Percentiles rank a stretch among this genome's conserved stretches.
These are phyloP conservation scores for Cylindrodendrum hubeiense DNA, from an alignment of 2,329 filamentous ascomycete species.

Conservation along the genomic window DNA sequence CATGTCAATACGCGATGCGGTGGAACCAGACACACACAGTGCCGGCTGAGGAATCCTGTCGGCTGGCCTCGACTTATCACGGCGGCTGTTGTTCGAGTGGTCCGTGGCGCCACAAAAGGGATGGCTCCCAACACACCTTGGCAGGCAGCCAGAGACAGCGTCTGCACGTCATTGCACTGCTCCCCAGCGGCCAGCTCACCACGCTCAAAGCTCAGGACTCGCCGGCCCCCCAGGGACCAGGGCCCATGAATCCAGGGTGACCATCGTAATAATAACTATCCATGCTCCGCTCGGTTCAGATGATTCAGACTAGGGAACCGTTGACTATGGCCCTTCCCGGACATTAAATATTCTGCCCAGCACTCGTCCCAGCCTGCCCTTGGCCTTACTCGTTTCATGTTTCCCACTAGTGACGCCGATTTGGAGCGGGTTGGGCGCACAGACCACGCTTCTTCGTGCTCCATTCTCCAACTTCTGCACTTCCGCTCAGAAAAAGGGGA, in stretches of 20 bases:
- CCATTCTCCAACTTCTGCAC: constrained; percentile 29
- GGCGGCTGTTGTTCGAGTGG: background rate
- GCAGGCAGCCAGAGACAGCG: constrained; percentile 2
- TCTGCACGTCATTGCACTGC: constrained; percentile 19
- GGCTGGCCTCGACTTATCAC: constrained; percentile 9
- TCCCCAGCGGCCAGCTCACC: background rate
- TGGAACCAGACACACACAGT: constrained; percentile 16
- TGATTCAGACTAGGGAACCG: constrained; percentile 13
- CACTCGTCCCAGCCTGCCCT: constrained; percentile 23
- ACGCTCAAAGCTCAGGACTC: background rate
- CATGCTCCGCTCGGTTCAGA: constrained; percentile 16
- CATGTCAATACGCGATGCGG: constrained; percentile 1
- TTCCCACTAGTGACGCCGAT: constrained; percentile 43
- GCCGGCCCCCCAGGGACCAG: background rate
- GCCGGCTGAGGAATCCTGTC: background rate
- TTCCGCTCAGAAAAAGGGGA: constrained; percentile 15
- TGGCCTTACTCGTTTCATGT: constrained; percentile 43
- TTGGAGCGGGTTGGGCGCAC: constrained; percentile 34
- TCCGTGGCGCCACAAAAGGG: constrained; percentile 13
- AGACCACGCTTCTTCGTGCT: constrained; percentile 32
- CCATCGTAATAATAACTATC: constrained; percentile 19
- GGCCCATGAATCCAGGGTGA: background rate
- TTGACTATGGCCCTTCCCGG: constrained; percentile 30
- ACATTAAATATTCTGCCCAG: constrained; percentile 33
- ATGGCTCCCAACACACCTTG: constrained; percentile 9